These are phyloP conservation scores for Xylariales sp. DNA, from an alignment of 2,329 filamentous ascomycete species.

Conservation along the genomic window DNA sequence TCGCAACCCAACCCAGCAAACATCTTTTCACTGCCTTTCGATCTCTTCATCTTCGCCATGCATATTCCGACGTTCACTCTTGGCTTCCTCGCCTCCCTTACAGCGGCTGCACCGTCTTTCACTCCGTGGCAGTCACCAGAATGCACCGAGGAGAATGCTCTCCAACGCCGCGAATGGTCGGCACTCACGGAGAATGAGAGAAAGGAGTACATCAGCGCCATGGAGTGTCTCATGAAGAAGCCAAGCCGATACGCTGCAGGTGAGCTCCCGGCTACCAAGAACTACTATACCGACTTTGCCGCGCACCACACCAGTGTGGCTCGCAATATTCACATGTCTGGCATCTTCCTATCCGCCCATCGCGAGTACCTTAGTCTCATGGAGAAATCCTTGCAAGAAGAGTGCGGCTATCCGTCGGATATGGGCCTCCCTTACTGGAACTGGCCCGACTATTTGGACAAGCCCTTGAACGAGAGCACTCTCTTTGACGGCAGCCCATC, in stretches of 20 bases:
- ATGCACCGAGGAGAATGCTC: neutral
- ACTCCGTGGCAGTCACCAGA: neutral
- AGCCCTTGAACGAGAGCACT: neutral
- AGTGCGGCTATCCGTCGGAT: neutral
- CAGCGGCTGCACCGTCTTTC: neutral
- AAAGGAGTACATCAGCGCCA: neutral
- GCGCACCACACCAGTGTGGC: neutral
- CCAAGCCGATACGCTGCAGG: neutral
- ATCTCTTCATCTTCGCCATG: too few species aligned
- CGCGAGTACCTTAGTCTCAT: neutral
- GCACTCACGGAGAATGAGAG: neutral
- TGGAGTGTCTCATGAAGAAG: slow-evolving; percentile 5
- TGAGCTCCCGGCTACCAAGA: neutral
- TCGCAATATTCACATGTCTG: slow-evolving; percentile 2
- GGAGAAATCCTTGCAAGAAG: neutral
- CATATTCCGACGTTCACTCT: neutral
- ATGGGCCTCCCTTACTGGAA: slow-evolving; percentile 10
- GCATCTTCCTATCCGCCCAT: slow-evolving; percentile 1
- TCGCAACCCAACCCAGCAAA: too few species aligned
- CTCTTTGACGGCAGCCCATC: neutral
- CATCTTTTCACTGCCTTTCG: too few species aligned
- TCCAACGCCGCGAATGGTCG: neutral
- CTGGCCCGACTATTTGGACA: neutral
- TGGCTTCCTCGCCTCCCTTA: neutral
- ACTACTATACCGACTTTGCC: neutral